Conservation (phyloP, 2,329 filamentous ascomycete species). For the Harringtonia lauricola region DNA sequence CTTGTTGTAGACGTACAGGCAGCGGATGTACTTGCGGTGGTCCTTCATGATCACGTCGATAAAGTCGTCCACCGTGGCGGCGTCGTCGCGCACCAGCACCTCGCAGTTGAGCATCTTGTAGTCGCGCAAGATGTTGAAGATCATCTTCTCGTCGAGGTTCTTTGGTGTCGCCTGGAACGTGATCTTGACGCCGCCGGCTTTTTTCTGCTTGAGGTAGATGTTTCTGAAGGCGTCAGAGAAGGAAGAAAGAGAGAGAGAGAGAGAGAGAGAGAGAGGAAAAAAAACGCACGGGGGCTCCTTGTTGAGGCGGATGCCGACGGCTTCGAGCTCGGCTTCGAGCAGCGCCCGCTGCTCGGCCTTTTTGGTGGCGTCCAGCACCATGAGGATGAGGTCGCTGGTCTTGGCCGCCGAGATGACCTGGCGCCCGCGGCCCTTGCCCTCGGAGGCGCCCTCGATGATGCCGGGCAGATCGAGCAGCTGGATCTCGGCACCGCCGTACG, state of each 20-base stretch:
- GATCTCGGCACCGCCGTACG: slow-evolving; percentile 96
- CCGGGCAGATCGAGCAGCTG: slow-evolving; percentile 95
- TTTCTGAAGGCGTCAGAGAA: too few relatives aligned
- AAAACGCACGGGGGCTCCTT: slow-evolving; percentile 82
- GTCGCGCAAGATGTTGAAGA: slow-evolving; percentile 93
- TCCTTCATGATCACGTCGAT: slow-evolving; percentile 99
- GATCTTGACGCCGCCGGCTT: slow-evolving; percentile 97
- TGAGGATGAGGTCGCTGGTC: slow-evolving; percentile 93
- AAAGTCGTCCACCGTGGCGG: slow-evolving; percentile 93
- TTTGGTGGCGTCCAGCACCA: slow-evolving; percentile 96
- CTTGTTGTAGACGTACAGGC: slow-evolving; percentile 99
- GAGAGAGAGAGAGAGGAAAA: too few relatives aligned
- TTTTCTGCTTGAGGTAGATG: slow-evolving; percentile 94
- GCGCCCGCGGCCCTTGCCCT: slow-evolving; percentile 88
- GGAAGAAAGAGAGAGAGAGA: too few relatives aligned
- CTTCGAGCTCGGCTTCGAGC: slow-evolving; percentile 84
- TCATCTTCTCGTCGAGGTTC: slow-evolving; percentile 90
- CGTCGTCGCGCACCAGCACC: slow-evolving; percentile 87
- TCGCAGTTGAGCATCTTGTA: slow-evolving; percentile 99
- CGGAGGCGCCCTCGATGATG: slow-evolving; percentile 93
- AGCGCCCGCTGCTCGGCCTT: slow-evolving; percentile 83
- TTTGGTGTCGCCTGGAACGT: slow-evolving; percentile 88
- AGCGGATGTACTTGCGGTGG: slow-evolving; percentile 91
- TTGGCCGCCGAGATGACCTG: slow-evolving; percentile 98
- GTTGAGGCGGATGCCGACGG: slow-evolving; percentile 90